phyloP scores from a whole-genome alignment of 352 stramenopile species.

The Phytophthora parvispora region DNA sequence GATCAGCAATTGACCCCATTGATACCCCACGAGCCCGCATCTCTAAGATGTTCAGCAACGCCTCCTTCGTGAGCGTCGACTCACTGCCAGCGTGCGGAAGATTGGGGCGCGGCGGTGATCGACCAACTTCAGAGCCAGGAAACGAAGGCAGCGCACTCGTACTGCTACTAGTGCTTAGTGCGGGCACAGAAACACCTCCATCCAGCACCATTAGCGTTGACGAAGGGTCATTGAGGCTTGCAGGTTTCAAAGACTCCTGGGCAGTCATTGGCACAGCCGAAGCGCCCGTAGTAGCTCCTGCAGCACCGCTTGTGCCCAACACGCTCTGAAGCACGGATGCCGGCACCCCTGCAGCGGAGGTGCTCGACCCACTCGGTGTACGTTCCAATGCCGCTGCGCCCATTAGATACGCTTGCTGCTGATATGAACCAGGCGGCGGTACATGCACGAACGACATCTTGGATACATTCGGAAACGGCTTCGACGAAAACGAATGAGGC shows the following conservation, averaged over 20 bases:
- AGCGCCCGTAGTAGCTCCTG: conserved; percentile 4
- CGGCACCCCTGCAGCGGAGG: conserved; percentile 18
- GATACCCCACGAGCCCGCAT: conserved; percentile 69
- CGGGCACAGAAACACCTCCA: background rate
- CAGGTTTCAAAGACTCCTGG: conserved; percentile 26
- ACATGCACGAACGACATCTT: conserved; percentile 81
- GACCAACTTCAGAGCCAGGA: conserved; percentile 33
- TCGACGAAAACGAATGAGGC: conserved; percentile 83
- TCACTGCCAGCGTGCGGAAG: conserved; percentile 63
- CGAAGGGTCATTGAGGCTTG: conserved; percentile 32
- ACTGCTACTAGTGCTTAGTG: conserved; percentile 36
- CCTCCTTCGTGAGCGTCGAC: conserved; percentile 49
- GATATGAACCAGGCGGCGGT: conserved; percentile 23
- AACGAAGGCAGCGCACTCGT: conserved; percentile 26
- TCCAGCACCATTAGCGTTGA: conserved; percentile 50
- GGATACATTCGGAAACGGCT: conserved; percentile 81
- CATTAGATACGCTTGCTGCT: conserved; percentile 41
- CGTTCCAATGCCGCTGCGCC: conserved; percentile 29
- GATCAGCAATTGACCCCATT: conserved; percentile 63
- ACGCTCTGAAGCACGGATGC: conserved; percentile 26
- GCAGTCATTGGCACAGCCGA: conserved; percentile 14
- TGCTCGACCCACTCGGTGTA: conserved; percentile 24
- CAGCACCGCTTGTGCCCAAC: conserved; percentile 18
- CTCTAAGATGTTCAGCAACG: conserved; percentile 50
- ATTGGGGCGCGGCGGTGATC: conserved; percentile 38